A percentile compares a stretch with the other conserved stretches of the same genome.
Evolutionary conservation across 2,329 filamentous ascomycete species (phyloP).

Genomic region (Fusarium palustre): DNA sequence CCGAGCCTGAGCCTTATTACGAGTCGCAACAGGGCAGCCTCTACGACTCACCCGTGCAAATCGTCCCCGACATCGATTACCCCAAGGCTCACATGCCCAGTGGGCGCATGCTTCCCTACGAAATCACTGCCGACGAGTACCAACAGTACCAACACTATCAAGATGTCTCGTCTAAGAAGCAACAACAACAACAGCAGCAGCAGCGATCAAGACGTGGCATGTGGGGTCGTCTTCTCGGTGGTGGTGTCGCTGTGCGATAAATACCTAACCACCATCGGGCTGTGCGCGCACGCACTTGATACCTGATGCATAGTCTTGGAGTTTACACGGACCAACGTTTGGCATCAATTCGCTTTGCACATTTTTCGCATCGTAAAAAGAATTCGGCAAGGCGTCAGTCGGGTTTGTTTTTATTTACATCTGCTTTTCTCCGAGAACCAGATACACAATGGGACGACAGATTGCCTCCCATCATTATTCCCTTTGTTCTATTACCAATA

Average conservation of each 20-base stretch:
- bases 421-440: conserved; percentile 34
- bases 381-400: conserved; percentile 41
- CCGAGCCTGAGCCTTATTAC: conserved; percentile 57
- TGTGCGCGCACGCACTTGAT: conserved; percentile 9
- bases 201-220: conserved; percentile 59
- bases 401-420: conserved; percentile 16
- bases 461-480: conserved; percentile 29
- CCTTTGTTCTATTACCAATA: conserved; percentile 34
- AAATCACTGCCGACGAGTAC: conserved; percentile 66
- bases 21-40: conserved; percentile 55
- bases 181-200: conserved; percentile 61
- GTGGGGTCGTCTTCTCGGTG: conserved; percentile 66
- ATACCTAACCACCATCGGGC: conserved; percentile 6
- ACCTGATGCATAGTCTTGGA: conserved; percentile 39
- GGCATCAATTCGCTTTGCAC: conserved; percentile 32
- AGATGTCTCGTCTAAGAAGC: conserved; percentile 60
- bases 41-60: conserved; percentile 63
- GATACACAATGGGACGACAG: conserved; percentile 35
- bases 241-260: conserved; percentile 57
- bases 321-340: conserved; percentile 42
- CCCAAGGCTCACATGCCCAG: conserved; percentile 51
- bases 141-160: conserved; percentile 57
- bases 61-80: conserved; percentile 56
- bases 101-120: conserved; percentile 63
- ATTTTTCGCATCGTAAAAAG: conserved; percentile 40